Percentiles rank a stretch among this genome's conserved stretches.
Evolutionary conservation across 2,329 filamentous ascomycete genomes (phyloP).

Genomic region (Talaromyces atroroseus): DNA sequence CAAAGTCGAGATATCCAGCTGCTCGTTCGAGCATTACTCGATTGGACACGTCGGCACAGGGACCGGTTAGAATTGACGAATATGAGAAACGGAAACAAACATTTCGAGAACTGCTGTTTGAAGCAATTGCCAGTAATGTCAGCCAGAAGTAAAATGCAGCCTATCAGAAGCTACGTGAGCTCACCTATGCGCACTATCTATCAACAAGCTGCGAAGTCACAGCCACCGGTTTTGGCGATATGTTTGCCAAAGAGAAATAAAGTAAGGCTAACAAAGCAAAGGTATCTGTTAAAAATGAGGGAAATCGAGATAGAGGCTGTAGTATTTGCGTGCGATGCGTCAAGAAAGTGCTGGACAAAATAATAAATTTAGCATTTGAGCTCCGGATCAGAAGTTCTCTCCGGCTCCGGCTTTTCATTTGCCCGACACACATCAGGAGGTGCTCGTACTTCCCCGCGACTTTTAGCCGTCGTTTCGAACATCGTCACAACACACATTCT

Average conservation of each 20-base stretch:
- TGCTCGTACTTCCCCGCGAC: conserved; percentile 8
- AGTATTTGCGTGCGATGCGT: not conserved
- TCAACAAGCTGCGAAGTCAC: not conserved
- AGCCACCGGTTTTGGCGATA: not conserved
- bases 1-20: conserved; percentile 46
- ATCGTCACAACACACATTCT: not conserved
- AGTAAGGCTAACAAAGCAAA: not conserved
- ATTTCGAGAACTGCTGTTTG: not conserved
- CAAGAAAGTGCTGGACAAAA: not conserved
- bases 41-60: not conserved
- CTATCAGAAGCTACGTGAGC: not conserved
- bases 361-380: conserved; percentile 8
- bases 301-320: not conserved
- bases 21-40: conserved; percentile 49
- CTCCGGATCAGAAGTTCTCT: conserved; percentile 12
- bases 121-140: not conserved
- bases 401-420: conserved; percentile 14
- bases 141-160: not conserved
- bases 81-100: not conserved
- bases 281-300: not conserved
- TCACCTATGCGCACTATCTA: not conserved
- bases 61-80: not conserved
- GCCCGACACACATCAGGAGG: conserved; percentile 13
- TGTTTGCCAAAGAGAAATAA: not conserved
- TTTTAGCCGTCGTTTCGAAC: not conserved